Evolutionary conservation across 805 yeast genomes (phyloP).

Genomic region (Candida corydali): DNA sequence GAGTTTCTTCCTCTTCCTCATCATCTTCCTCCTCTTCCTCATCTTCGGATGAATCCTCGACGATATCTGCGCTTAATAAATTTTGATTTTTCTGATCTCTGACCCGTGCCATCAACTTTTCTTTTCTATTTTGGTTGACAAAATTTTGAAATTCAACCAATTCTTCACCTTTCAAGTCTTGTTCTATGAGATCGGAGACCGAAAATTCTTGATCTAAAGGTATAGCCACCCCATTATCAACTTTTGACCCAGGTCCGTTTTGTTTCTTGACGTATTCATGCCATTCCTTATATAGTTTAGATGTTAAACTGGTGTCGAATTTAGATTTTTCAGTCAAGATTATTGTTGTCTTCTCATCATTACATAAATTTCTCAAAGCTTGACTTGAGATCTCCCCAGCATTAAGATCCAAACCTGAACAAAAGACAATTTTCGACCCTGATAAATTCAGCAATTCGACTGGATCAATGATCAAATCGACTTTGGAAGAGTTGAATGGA

Average conservation of each 20-base stretch:
- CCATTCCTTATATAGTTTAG: conserved; percentile 54
- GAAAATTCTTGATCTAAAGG: conserved; percentile 43
- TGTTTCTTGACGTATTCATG: conserved; percentile 29
- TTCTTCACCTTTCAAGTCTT: conserved; percentile 47
- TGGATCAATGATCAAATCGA: conserved; percentile 52
- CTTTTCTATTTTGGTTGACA: conserved; percentile 45
- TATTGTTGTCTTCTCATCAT: conserved; percentile 62
- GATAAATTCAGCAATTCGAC: conserved; percentile 49
- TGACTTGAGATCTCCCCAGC: conserved; percentile 59
- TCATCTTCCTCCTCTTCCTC: conserved; percentile 34
- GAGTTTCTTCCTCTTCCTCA: conserved; percentile 22
- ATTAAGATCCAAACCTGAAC: conserved; percentile 63
- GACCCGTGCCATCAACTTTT: conserved; percentile 36
- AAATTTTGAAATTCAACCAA: conserved; percentile 43
- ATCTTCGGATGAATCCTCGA: conserved; percentile 29
- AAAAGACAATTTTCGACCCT: conserved; percentile 78
- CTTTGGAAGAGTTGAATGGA: conserved; percentile 73
- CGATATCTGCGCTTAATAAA: conserved; percentile 32
- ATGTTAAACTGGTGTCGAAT: conserved; percentile 41
- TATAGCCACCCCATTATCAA: conserved; percentile 62
- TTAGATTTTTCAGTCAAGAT: conserved; percentile 68
- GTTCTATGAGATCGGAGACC: conserved; percentile 44
- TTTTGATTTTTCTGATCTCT: conserved; percentile 38
- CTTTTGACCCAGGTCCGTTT: conserved; percentile 25
- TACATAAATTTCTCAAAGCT: conserved; percentile 52